These are phyloP conservation scores for Verticillium dahliae DNA, from an alignment of 2,329 filamentous ascomycete species.

Conservation along the genomic window DNA sequence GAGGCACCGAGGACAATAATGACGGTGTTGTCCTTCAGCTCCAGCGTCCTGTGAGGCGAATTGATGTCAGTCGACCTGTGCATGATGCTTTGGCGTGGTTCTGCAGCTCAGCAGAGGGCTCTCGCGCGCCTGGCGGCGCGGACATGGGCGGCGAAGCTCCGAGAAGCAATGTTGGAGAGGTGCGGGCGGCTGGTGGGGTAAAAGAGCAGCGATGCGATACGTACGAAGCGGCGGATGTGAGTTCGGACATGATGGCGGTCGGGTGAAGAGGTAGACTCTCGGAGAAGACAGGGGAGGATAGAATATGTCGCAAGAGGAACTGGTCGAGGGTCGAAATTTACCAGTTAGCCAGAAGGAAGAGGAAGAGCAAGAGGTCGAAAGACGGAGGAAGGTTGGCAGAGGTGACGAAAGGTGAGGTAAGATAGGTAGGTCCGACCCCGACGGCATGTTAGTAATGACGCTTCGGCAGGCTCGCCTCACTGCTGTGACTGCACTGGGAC, in stretches of 20 bases:
- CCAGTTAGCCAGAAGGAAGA: not conserved
- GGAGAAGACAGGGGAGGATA: not conserved
- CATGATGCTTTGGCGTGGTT: not conserved
- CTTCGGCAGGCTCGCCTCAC: conserved; percentile 5
- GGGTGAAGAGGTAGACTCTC: not conserved
- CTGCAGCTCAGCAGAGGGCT: not conserved
- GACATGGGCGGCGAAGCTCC: conserved; percentile 1
- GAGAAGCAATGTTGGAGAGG: not conserved
- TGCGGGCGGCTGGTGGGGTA: conserved; percentile 10
- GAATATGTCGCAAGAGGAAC: not conserved
- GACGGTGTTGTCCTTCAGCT: conserved; percentile 97
- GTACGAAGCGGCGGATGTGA: conserved; percentile 15
- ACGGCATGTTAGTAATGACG: conserved; percentile 14
- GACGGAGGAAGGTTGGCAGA: conserved; percentile 6
- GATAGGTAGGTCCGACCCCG: not conserved
- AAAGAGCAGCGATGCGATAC: conserved; percentile 6
- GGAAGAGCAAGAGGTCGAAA: conserved; percentile 3
- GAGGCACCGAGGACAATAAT: conserved; percentile 96
- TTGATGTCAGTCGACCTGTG: not conserved
- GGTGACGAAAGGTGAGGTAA: conserved; percentile 3
- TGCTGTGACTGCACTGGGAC: not conserved
- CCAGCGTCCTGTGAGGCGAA: conserved; percentile 58
- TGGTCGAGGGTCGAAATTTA: not conserved
- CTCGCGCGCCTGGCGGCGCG: not conserved
- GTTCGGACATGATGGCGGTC: conserved; percentile 14